Conservation (phyloP, 768 basidiomycete species). For the Suillus sp. region DNA sequence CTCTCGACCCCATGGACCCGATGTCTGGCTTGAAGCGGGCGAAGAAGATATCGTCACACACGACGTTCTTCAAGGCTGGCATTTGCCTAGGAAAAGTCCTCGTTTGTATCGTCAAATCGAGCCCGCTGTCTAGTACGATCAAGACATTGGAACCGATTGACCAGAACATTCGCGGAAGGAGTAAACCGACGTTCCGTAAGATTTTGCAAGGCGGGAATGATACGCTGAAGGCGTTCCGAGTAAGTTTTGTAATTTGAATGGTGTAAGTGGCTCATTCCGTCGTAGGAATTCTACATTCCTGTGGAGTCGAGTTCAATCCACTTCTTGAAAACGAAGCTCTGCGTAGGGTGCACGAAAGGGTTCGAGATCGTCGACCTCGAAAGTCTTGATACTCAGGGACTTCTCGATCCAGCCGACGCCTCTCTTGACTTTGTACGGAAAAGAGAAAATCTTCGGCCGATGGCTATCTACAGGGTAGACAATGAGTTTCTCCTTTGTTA, state of each 20-base stretch:
- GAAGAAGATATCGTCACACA: slow-evolving; percentile 94
- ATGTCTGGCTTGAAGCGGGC: slow-evolving; percentile 90
- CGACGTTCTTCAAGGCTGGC: slow-evolving; percentile 97
- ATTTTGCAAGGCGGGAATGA: slow-evolving; percentile 94
- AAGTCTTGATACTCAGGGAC: slow-evolving; percentile 92
- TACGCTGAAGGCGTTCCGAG: slow-evolving; percentile 89
- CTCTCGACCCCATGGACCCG: slow-evolving; percentile 87
- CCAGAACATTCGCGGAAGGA: slow-evolving; percentile 73
- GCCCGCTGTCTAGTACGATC: slow-evolving; percentile 93
- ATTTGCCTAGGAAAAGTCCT: slow-evolving; percentile 88
- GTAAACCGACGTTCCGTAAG: slow-evolving; percentile 93
- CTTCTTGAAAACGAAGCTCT: slow-evolving; percentile 95
- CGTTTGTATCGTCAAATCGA: slow-evolving; percentile 96
- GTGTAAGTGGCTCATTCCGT: slow-evolving; percentile 4
- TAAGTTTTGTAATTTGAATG: slow-evolving; percentile 33
- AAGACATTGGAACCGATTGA: slow-evolving; percentile 97
- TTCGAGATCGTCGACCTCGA: slow-evolving; percentile 99
- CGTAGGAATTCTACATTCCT: slow-evolving; percentile 97
- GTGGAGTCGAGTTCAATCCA: slow-evolving; percentile 96
- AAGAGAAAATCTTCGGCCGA: slow-evolving; percentile 84
- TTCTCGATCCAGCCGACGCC: slow-evolving; percentile 90
- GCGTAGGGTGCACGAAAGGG: slow-evolving; percentile 95
- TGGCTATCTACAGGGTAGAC: slow-evolving; percentile 96
- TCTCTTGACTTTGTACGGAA: slow-evolving; percentile 93
- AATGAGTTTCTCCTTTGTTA: slow-evolving; percentile 98